Conservation (phyloP, 2,329 filamentous ascomycete genomes). For the Teratosphaeriaceae sp. region DNA sequence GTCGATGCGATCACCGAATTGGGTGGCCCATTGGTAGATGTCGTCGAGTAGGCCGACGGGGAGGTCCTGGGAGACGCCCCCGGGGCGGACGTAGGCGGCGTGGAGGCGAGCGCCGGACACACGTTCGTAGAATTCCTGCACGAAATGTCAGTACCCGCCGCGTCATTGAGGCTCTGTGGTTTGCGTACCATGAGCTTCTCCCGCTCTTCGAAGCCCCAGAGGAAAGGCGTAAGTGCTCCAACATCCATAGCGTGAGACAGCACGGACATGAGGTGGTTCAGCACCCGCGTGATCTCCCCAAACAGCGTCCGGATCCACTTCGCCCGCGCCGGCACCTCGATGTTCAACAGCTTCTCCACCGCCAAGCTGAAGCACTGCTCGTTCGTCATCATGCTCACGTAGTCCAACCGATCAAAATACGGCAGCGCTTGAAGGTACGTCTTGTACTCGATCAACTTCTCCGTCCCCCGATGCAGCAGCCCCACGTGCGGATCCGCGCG, state of each 20-base stretch:
- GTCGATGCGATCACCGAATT: slow-evolving; percentile 97
- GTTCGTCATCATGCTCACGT: slow-evolving; percentile 99
- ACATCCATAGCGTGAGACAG: slow-evolving; percentile 98
- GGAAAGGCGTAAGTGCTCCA: slow-evolving; percentile 91
- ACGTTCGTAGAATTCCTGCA: slow-evolving; percentile 97
- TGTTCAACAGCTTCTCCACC: slow-evolving; percentile 95
- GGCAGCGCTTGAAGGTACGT: slow-evolving; percentile 96
- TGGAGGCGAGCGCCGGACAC: slow-evolving; percentile 97
- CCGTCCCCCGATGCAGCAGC: slow-evolving; percentile 89
- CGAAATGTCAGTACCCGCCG: not conserved
- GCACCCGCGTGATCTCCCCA: slow-evolving; percentile 83
- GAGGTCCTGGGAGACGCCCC: slow-evolving; percentile 93
- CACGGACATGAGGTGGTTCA: slow-evolving; percentile 98
- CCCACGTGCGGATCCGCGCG: slow-evolving; percentile 96
- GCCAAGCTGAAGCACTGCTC: slow-evolving; percentile 95
- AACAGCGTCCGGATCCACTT: slow-evolving; percentile 98
- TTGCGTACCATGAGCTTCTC: slow-evolving; percentile 93
- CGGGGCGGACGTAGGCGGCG: slow-evolving; percentile 92
- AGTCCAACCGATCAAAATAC: slow-evolving; percentile 98
- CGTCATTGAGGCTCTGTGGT: not conserved
- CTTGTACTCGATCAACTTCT: slow-evolving; percentile 99
- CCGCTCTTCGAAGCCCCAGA: slow-evolving; percentile 99
- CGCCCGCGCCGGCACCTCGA: slow-evolving; percentile 90
- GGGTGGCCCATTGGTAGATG: slow-evolving; percentile 99
- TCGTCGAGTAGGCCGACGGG: slow-evolving; percentile 92